Percentiles rank a stretch among this genome's conserved stretches.
These are phyloP conservation scores for Eucalyptus pauciflora DNA, from an alignment of 345 rosid genomes.

Conservation along the genomic window DNA sequence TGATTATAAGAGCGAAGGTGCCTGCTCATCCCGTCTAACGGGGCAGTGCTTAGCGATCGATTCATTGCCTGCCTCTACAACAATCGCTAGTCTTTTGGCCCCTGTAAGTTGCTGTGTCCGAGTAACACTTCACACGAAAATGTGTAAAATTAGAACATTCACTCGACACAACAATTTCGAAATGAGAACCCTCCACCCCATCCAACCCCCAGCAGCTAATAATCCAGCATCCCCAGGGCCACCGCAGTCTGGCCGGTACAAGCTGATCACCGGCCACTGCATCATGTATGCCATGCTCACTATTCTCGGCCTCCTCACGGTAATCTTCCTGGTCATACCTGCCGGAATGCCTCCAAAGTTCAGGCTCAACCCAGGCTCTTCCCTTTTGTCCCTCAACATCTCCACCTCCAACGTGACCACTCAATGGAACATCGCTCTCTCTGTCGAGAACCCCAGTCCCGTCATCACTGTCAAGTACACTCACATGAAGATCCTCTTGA, in stretches of 20 bases:
- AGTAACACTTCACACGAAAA: background rate
- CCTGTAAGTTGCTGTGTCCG: background rate
- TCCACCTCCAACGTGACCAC: background rate
- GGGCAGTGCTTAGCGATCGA: background rate
- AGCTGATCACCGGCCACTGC: fast-evolving
- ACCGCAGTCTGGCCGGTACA: background rate
- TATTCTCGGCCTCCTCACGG: background rate
- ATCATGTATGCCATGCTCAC: background rate
- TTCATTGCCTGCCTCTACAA: background rate
- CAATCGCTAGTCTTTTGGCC: background rate
- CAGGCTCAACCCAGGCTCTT: background rate
- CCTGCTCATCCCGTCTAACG: background rate
- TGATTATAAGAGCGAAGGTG: background rate
- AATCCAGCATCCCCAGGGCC: background rate
- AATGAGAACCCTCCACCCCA: background rate
- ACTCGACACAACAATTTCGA: background rate
- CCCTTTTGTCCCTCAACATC: background rate
- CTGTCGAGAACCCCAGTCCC: background rate
- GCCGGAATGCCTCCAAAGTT: background rate
- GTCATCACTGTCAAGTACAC: background rate
- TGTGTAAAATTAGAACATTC: constrained; percentile 6
- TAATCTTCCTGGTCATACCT: background rate
- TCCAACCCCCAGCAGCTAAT: background rate
- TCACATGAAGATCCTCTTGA: background rate
- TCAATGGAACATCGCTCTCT: background rate